Evolutionary conservation across 768 basidiomycete genomes (phyloP), one percentile per base, ranked within the genome.

Genomic region (Lentinula sp.): DNA sequence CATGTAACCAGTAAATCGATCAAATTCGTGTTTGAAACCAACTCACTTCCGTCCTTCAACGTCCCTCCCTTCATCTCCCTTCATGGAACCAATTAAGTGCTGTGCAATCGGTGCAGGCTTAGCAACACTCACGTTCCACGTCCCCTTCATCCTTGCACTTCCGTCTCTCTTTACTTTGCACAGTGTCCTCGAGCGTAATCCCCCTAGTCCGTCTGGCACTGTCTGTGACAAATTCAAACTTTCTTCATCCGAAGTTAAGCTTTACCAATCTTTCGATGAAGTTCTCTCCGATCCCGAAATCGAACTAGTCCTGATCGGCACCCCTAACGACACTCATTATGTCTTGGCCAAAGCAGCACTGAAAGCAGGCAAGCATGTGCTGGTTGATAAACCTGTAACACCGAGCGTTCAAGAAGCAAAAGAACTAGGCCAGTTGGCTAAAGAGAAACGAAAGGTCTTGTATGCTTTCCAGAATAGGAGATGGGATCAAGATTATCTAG

Each of bases 361-460:
- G 50, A 74, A 83, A 61, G 85, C 88, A 1, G 88, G 88, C 7
- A 91, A 91, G 69, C 86, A 91, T 68, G 88, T 89, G 16, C 83
- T 92, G 43, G 86, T 92, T 40, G 91, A 92, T 68, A 93, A 93
- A 69, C 91, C 91, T 4, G 79, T 91, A 16, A 84, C 87, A 2
- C 78, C 88, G 3, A 86, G 83, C 1, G 74, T 73, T 1, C 70
- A 73, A 15, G 78, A 91, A 66, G 88, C 88, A 4, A 72, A 70
- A 57, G 84, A 87, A 62, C 82, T 93, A 32, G 81, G 79, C 13
- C 70, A 70, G 11, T 72, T 91, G 46, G 88, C 90, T 3, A 78
- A 74, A 62, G 70, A 78, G 10, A 87, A 87, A 66, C 75, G 78
- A 16, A 76, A 87, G 31, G 78, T 91, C 35, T 73, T 91, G 18